Evolutionary conservation across 495 filamentous ascomycete species (phyloP).

Genomic region (Xylaria grammica): DNA sequence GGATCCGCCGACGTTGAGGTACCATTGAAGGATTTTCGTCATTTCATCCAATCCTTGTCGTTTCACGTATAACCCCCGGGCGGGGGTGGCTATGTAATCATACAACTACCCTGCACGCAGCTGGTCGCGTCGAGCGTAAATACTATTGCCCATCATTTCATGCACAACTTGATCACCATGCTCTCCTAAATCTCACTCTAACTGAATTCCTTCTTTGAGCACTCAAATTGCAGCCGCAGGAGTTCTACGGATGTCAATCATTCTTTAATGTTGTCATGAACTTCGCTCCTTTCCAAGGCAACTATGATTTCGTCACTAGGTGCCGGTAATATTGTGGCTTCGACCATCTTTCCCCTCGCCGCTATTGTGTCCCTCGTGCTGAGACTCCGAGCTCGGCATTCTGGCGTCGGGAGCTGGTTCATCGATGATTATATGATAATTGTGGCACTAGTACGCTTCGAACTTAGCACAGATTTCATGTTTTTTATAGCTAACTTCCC

Average conservation of each 20-base stretch:
- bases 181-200: not conserved
- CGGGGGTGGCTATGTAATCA: not conserved
- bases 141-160: not conserved
- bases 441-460: not conserved
- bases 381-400: not conserved
- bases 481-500: not conserved
- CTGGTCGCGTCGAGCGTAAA: too few species aligned
- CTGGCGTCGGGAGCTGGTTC: not conserved
- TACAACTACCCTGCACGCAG: not conserved
- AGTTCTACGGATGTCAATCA: not conserved
- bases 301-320: not conserved
- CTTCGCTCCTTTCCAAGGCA: not conserved
- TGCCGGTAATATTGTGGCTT: not conserved
- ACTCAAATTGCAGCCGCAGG: not conserved
- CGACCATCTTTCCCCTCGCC: not conserved
- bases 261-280: not conserved
- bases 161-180: not conserved
- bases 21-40: not conserved
- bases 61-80: not conserved
- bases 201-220: not conserved
- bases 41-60: not conserved
- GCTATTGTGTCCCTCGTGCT: not conserved
- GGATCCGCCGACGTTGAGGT: too few species aligned
- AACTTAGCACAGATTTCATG: not conserved
- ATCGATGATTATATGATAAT: conserved; percentile 1